A percentile compares a stretch with the other conserved stretches of the same genome.
phyloP scores from a whole-genome alignment of 768 basidiomycete species.

The Leccinum subgranulosum region DNA sequence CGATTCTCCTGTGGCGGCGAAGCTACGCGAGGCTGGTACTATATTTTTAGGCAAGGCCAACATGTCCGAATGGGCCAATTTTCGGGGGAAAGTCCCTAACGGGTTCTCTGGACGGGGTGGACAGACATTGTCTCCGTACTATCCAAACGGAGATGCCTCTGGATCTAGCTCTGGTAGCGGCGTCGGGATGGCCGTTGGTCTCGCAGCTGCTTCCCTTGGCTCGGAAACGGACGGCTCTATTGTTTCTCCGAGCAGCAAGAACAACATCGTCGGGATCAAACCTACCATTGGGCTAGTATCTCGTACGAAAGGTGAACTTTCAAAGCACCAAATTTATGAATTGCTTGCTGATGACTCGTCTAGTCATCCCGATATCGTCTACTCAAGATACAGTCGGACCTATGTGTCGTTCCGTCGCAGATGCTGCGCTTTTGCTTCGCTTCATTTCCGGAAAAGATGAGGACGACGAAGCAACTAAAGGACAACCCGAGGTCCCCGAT shows the following conservation, averaged over 20 bases:
- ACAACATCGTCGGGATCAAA: constrained; percentile 43
- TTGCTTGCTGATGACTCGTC: not conserved
- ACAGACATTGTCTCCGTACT: constrained; percentile 41
- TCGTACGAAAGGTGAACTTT: constrained; percentile 31
- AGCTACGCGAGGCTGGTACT: constrained; percentile 30
- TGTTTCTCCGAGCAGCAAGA: constrained; percentile 38
- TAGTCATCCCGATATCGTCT: constrained; percentile 55
- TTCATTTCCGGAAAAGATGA: constrained; percentile 53
- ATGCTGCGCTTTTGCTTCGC: constrained; percentile 52
- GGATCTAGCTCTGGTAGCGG: constrained; percentile 46
- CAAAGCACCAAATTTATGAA: not conserved
- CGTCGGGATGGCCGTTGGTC: constrained; percentile 40
- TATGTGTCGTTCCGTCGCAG: constrained; percentile 50
- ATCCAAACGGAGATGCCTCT: constrained; percentile 37
- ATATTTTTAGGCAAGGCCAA: constrained; percentile 43
- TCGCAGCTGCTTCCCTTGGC: constrained; percentile 42
- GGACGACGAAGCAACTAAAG: constrained; percentile 49
- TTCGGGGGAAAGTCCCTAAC: constrained; percentile 35
- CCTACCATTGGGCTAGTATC: constrained; percentile 41
- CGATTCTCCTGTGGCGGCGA: constrained; percentile 31
- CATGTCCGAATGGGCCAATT: constrained; percentile 45
- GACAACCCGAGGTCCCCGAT: constrained; percentile 54
- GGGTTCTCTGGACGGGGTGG: constrained; percentile 50
- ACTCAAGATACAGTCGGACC: constrained; percentile 62
- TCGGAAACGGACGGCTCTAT: constrained; percentile 52